Base-by-base conservation (phyloP, 768 basidiomycete genomes). In the Coprinopsis marcescibilis region DNA sequence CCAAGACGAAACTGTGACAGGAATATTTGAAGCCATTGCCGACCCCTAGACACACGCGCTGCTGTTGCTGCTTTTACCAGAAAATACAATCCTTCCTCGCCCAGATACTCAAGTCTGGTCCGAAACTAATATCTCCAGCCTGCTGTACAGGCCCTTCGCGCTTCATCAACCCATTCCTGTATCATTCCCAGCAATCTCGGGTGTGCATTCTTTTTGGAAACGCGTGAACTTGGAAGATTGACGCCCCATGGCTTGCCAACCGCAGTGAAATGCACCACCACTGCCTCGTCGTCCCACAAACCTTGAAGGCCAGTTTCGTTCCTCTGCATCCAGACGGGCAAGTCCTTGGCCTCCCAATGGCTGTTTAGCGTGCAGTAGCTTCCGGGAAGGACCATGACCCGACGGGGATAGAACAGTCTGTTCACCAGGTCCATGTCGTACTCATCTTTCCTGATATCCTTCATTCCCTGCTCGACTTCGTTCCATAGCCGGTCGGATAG, bases 391-490 rank as follows among this genome's bases (percentile, higher is more conserved):
- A 30, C 26, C 24, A 43, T n/a, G 7, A 43, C 19, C 25, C 41
- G 5, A 4, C 13, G 24, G 12, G 41, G 41, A 19, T 8, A 43
- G 7, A 27, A 43, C 26, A 43, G 24, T 15, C 26, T 6, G 17
- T 43, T 43, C 4, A 43, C 11, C 13, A 43, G 17, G 19, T 43
- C 41, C 41, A 43, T 43, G 17, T 43, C 41, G 17, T 43, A 43
- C 27, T 43, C 41, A 4, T n/a, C 12, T 19, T 19, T n/a, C n/a
- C 17, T 6, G n/a, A 43, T 29, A 4, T 11, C 19, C 19, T n/a
- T 7, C 6, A 43, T 13, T 4, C 41, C 41, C 14, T 7, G 8
- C 13, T 6, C 4, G 4, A 43, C 17, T 12, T 43, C 41, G 5
- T 11, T n/a, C 41, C 26, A 29, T 7, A 43, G 26, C 7, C 8